Evolutionary conservation across 345 rosid genomes (phyloP).

Genomic region (Heritiera fomes): DNA sequence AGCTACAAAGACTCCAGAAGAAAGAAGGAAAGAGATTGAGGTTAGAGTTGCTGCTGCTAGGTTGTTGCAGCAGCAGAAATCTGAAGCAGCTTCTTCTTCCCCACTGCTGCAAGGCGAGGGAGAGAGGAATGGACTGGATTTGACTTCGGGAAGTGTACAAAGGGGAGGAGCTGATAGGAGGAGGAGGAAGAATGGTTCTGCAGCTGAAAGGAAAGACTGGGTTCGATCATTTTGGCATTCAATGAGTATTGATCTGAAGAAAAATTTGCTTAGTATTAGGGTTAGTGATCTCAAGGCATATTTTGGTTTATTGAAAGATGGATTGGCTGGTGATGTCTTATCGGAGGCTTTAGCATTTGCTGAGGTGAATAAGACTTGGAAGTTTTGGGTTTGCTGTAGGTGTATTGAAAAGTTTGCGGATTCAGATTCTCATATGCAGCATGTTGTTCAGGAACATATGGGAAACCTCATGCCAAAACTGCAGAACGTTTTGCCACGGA

Average conservation of each 20-base stretch:
- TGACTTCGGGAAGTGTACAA: constrained; percentile 44
- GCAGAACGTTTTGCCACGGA: constrained; percentile 78
- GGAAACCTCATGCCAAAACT: constrained; percentile 66
- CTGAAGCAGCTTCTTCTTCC: constrained; percentile 39
- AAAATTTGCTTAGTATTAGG: constrained; percentile 59
- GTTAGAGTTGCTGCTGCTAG: constrained; percentile 93
- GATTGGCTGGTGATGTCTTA: constrained; percentile 53
- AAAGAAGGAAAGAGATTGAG: constrained; percentile 91
- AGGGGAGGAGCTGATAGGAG: constrained; percentile 68
- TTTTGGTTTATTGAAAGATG: constrained; percentile 61
- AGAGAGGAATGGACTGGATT: constrained; percentile 49
- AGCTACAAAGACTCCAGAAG: constrained; percentile 88
- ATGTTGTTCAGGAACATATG: constrained; percentile 77
- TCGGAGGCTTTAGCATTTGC: constrained; percentile 62
- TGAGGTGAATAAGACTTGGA: constrained; percentile 66
- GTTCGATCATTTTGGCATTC: constrained; percentile 74
- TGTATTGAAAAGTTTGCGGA: constrained; percentile 64
- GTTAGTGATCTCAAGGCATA: constrained; percentile 62
- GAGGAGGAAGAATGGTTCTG: constrained; percentile 61
- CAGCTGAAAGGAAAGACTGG: constrained; percentile 64
- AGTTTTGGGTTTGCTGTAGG: constrained; percentile 75
- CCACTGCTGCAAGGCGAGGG: constrained; percentile 37
- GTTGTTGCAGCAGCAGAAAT: constrained; percentile 86
- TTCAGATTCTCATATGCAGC: constrained; percentile 74
- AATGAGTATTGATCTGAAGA: constrained; percentile 56